Conservation (phyloP, 495 filamentous ascomycete species). For the Melanomma pulvis-pyrius region DNA sequence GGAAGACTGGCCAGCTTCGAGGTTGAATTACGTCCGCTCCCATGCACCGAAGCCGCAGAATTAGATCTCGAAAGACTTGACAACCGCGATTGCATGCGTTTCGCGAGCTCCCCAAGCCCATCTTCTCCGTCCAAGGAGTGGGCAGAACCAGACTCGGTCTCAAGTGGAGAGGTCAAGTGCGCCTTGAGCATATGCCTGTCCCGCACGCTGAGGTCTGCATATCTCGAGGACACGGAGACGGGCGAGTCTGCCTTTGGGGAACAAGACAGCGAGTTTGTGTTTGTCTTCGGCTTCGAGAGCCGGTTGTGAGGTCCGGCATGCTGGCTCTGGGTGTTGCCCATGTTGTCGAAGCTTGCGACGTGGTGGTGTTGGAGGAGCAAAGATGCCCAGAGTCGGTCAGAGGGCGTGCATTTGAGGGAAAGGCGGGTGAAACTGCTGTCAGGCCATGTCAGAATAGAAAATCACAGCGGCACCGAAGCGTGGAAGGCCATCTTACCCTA, state of each 20-base stretch:
- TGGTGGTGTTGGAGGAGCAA: neutral
- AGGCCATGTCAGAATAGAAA: constrained; percentile 9
- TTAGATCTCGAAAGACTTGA: constrained; percentile 26
- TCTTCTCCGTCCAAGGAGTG: constrained; percentile 10
- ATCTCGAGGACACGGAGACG: constrained; percentile 24
- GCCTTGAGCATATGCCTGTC: constrained; percentile 21
- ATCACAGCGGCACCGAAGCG: neutral
- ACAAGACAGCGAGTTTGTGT: constrained; percentile 28
- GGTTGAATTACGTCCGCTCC: constrained; percentile 15
- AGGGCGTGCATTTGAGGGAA: neutral
- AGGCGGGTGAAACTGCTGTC: neutral
- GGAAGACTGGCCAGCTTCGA: constrained; percentile 18
- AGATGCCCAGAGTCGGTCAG: neutral
- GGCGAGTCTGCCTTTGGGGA: constrained; percentile 23
- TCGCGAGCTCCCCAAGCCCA: constrained; percentile 31
- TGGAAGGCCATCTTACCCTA: constrained; percentile 14
- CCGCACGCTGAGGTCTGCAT: constrained; percentile 21
- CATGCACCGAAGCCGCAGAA: constrained; percentile 14
- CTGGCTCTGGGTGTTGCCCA: constrained; percentile 36
- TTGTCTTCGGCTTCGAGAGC: constrained; percentile 41
- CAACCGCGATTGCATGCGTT: constrained; percentile 22
- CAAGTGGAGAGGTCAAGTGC: constrained; percentile 29
- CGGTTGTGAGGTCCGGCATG: constrained; percentile 17
- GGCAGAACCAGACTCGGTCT: constrained; percentile 7
- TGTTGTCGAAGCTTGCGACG: constrained; percentile 11